Evolutionary conservation across 2,329 filamentous ascomycete genomes (phyloP).

Genomic region (Sporothrix inflata): DNA sequence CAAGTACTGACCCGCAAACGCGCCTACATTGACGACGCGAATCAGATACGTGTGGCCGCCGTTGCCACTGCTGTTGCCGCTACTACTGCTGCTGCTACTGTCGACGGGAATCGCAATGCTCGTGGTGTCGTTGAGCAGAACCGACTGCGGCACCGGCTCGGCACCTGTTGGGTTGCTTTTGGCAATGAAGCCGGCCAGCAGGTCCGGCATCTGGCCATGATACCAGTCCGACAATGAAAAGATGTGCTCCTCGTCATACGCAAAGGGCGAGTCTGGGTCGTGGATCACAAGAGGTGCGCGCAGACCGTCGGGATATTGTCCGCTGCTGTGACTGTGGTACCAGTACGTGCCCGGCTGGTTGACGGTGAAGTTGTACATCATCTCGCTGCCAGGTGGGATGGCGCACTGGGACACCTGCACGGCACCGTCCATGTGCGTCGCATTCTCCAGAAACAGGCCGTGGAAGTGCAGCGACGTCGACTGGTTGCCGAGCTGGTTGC

Average conservation of each 20-base stretch:
- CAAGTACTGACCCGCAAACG: slow-evolving; percentile 67
- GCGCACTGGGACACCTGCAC: slow-evolving; percentile 66
- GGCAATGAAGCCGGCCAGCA: slow-evolving; percentile 54
- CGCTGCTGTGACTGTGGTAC: slow-evolving; percentile 72
- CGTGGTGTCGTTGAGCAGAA: slow-evolving; percentile 72
- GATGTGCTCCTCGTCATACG: slow-evolving; percentile 66
- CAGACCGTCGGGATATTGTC: slow-evolving; percentile 70
- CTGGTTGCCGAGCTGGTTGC: slow-evolving; percentile 65
- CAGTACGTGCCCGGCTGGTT: slow-evolving; percentile 68
- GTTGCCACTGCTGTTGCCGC: neutral
- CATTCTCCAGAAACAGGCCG: slow-evolving; percentile 67
- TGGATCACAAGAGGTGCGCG: slow-evolving; percentile 65
- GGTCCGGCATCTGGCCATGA: slow-evolving; percentile 56
- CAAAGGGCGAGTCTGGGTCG: slow-evolving; percentile 62
- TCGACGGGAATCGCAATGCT: slow-evolving; percentile 62
- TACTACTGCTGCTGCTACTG: slow-evolving; percentile 64
- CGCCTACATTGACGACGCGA: slow-evolving; percentile 72
- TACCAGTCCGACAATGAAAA: slow-evolving; percentile 73
- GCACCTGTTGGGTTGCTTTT: slow-evolving; percentile 60
- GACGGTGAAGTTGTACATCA: slow-evolving; percentile 65
- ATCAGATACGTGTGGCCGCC: slow-evolving; percentile 60
- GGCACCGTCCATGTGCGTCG: slow-evolving; percentile 72
- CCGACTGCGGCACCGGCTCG: slow-evolving; percentile 68
- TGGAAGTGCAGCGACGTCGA: slow-evolving; percentile 70
- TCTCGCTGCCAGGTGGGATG: slow-evolving; percentile 63